These are phyloP conservation scores for Verticillium tricorpus DNA, from an alignment of 2,329 filamentous ascomycete genomes.

Conservation along the genomic window DNA sequence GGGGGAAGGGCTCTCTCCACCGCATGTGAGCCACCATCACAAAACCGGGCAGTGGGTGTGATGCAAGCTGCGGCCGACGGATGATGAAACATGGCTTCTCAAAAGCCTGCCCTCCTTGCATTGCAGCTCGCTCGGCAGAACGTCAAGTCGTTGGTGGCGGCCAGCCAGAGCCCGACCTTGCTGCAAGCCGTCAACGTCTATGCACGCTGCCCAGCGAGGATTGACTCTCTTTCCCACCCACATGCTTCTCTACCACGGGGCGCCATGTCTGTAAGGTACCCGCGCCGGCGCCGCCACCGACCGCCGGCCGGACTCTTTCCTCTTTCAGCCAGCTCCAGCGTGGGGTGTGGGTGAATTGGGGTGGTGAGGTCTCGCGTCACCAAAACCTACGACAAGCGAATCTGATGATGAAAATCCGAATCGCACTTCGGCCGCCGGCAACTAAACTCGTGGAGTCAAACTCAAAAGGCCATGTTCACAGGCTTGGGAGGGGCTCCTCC, in stretches of 20 bases:
- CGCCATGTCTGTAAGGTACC: background rate
- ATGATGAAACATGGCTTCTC: background rate
- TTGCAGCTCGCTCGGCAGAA: background rate
- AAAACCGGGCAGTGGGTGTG: background rate
- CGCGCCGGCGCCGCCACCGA: background rate
- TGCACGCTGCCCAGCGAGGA: background rate
- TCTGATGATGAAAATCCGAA: background rate
- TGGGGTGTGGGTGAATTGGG: background rate
- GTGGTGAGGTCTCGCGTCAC: no score
- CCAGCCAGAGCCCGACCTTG: background rate
- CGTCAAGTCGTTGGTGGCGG: background rate
- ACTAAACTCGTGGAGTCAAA: background rate
- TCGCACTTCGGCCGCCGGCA: background rate
- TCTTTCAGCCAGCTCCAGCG: background rate
- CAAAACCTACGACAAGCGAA: background rate
- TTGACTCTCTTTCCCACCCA: background rate
- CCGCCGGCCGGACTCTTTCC: background rate
- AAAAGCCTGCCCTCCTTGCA: background rate
- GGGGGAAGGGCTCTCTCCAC: background rate
- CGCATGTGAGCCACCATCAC: background rate
- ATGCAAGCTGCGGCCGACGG: background rate
- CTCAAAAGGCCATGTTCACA: background rate
- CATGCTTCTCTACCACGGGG: background rate
- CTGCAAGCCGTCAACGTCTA: background rate
- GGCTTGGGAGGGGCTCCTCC: background rate